Evolutionary conservation across 2,329 filamentous ascomycete species (phyloP).

Genomic region (Chaetomium sp.): DNA sequence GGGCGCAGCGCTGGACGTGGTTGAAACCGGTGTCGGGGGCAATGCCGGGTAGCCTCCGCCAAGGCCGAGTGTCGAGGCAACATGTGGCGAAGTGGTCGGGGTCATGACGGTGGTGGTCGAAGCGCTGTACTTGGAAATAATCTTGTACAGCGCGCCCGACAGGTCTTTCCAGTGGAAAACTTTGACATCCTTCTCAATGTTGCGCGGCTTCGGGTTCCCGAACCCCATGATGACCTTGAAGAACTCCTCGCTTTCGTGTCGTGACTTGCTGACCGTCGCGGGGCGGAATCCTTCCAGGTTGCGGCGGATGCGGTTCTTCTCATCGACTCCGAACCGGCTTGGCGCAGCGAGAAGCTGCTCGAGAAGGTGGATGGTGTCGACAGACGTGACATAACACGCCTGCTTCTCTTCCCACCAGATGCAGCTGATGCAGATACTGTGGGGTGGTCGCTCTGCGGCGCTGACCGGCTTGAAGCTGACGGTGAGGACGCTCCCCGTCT

Average conservation of each 20-base stretch:
- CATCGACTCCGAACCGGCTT: slow-evolving; percentile 84
- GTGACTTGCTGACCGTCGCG: slow-evolving; percentile 86
- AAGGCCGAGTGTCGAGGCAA: slow-evolving; percentile 36
- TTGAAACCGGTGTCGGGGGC: slow-evolving; percentile 39
- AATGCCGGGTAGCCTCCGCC: slow-evolving; percentile 37
- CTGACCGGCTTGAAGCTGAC: slow-evolving; percentile 74
- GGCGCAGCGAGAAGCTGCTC: slow-evolving; percentile 75
- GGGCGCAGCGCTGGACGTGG: slow-evolving; percentile 21
- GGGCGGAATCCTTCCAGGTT: slow-evolving; percentile 94
- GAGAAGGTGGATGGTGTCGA: slow-evolving; percentile 92
- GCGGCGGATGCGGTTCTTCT: slow-evolving; percentile 95
- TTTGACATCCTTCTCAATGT: slow-evolving; percentile 99
- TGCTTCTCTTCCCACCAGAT: slow-evolving; percentile 93
- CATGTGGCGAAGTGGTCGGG: slow-evolving; percentile 29
- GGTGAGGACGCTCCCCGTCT: slow-evolving; percentile 74
- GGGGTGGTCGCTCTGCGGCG: slow-evolving; percentile 69
- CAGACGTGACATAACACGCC: slow-evolving; percentile 89
- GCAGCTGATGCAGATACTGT: slow-evolving; percentile 93
- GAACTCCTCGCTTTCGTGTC: slow-evolving; percentile 88
- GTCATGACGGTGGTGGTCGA: slow-evolving; percentile 21
- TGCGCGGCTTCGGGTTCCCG: slow-evolving; percentile 86
- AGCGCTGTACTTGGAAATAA: slow-evolving; percentile 89
- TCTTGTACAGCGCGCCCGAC: slow-evolving; percentile 84
- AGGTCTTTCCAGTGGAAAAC: slow-evolving; percentile 96
- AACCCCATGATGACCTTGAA: slow-evolving; percentile 99